Evolutionary conservation across 2,329 filamentous ascomycete species (phyloP).

Genomic region (Lachnum nothofagi): DNA sequence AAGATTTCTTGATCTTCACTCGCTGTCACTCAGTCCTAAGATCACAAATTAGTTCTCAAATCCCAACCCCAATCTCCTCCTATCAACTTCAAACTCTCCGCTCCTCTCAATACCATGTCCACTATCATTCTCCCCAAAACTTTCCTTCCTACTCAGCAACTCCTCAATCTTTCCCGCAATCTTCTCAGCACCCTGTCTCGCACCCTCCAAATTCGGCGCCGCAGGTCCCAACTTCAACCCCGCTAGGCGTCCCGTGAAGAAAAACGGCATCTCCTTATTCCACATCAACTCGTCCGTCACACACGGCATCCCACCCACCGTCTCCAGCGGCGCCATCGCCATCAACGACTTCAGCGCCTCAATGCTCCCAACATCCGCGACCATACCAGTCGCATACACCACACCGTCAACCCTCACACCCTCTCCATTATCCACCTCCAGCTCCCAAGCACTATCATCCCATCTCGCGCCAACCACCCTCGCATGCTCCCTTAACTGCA

Average conservation of each 20-base stretch:
- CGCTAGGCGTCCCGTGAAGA: conserved; percentile 64
- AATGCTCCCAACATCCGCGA: conserved; percentile 56
- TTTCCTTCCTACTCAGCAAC: too few relatives aligned
- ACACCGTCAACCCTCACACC: background rate
- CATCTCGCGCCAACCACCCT: conserved; percentile 47
- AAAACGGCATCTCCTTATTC: conserved; percentile 66
- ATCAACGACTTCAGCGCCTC: conserved; percentile 58
- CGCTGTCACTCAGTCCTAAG: conserved; percentile 24
- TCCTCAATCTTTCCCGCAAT: conserved; percentile 32
- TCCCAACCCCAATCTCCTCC: conserved; percentile 24
- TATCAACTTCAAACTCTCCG: too few relatives aligned
- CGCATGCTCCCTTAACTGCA: conserved; percentile 18
- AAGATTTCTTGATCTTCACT: conserved; percentile 46
- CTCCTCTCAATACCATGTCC: too few relatives aligned
- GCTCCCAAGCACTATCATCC: conserved; percentile 33
- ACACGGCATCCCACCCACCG: conserved; percentile 63
- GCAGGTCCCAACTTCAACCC: conserved; percentile 65
- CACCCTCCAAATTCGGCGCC: conserved; percentile 69
- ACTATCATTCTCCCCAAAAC: too few relatives aligned
- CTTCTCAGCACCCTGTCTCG: conserved; percentile 62
- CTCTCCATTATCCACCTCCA: background rate
- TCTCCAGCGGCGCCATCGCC: conserved; percentile 54
- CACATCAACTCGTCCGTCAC: conserved; percentile 74
- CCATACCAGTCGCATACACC: conserved; percentile 69
- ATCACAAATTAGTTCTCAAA: conserved; percentile 1